Evolutionary conservation across 78 protist genomes (phyloP).

Genomic region (Dictyostelium capitatum): DNA sequence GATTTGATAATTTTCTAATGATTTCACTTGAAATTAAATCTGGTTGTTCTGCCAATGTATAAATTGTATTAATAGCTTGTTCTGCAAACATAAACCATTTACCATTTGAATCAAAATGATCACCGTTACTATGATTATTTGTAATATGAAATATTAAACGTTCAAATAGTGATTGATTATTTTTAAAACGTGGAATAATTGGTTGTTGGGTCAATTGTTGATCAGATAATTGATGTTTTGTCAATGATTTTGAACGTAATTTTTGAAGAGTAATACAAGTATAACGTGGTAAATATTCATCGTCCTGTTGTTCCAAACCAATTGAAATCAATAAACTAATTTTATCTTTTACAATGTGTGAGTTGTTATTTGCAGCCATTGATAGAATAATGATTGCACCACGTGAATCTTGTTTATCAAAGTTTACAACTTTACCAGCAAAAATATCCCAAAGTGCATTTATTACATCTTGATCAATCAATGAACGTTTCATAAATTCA

Average conservation of each 20-base stretch:
- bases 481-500: not conserved
- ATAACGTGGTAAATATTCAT: constrained; percentile 26
- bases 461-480: constrained; percentile 1
- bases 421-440: not conserved
- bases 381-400: constrained; percentile 64
- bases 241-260: constrained; percentile 1
- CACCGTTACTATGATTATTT: not conserved
- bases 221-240: not conserved
- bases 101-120: not conserved
- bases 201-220: not conserved
- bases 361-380: constrained; percentile 25
- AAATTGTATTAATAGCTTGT: constrained; percentile 79
- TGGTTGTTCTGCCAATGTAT: constrained; percentile 70
- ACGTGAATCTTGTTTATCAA: constrained; percentile 20
- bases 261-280: constrained; percentile 76
- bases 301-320: constrained; percentile 30
- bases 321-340: not conserved
- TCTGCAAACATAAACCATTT: constrained; percentile 79
- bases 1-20: constrained; percentile 3
- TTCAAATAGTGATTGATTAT: constrained; percentile 46
- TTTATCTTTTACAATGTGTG: not conserved
- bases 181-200: constrained; percentile 6
- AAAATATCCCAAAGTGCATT: constrained; percentile 87
- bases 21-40: constrained; percentile 23
- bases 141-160: constrained; percentile 1